These are phyloP conservation scores for Lipomyces anomalus DNA, from an alignment of 805 yeast genomes.

Conservation along the genomic window DNA sequence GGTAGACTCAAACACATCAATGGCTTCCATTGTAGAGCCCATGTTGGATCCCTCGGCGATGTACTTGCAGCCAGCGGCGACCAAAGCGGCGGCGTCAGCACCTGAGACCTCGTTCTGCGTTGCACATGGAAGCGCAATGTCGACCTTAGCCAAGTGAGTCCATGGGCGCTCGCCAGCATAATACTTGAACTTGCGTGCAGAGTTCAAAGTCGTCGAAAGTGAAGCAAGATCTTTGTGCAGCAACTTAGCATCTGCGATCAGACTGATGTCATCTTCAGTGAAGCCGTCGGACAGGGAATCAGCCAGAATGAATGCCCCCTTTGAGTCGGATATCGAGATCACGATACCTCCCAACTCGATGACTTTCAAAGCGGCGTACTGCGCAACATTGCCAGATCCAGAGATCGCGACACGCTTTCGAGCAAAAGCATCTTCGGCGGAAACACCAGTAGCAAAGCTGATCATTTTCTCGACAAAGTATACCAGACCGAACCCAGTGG, in stretches of 20 bases:
- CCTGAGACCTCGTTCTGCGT: constrained; percentile 98
- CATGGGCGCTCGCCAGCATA: constrained; percentile 94
- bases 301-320: constrained; percentile 65
- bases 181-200: constrained; percentile 52
- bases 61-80: constrained; percentile 84
- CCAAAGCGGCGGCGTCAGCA: constrained; percentile 91
- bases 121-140: constrained; percentile 95
- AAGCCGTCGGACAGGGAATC: constrained; percentile 63
- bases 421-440: constrained; percentile 64
- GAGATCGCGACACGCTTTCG: constrained; percentile 96
- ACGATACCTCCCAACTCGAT: constrained; percentile 96
- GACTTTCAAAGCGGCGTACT: constrained; percentile 95
- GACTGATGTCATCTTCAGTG: constrained; percentile 71
- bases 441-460: constrained; percentile 80
- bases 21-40: constrained; percentile 98
- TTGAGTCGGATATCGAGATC: constrained; percentile 89
- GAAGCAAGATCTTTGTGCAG: constrained; percentile 48
- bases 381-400: constrained; percentile 99
- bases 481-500: constrained; percentile 96
- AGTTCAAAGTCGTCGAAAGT: constrained; percentile 28
- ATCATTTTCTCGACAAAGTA: constrained; percentile 98
- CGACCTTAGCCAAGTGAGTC: constrained; percentile 85
- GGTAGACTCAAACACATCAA: constrained; percentile 75
- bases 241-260: constrained; percentile 77
- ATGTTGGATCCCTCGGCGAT: constrained; percentile 99